phyloP scores from a whole-genome alignment of 805 yeast species.

The Starmera pachycereana region DNA sequence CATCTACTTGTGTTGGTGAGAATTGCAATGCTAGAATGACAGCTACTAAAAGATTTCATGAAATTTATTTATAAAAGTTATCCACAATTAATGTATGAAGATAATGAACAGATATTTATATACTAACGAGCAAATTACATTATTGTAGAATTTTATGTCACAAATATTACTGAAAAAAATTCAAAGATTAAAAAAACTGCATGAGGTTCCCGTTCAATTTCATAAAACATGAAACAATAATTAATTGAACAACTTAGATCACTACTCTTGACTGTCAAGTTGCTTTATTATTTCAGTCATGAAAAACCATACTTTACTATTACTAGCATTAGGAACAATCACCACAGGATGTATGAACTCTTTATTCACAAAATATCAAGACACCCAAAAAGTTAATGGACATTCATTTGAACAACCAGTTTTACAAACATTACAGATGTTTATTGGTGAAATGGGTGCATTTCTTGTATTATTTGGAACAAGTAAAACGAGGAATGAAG shows the following conservation, averaged over 20 bases:
- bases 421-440: slow-evolving; percentile 73
- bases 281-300: too few relatives aligned
- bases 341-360: slow-evolving; percentile 67
- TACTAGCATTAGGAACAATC: slow-evolving; percentile 38
- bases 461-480: slow-evolving; percentile 28
- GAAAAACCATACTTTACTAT: background rate
- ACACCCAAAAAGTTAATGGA: slow-evolving; percentile 57
- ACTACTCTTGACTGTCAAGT: too few relatives aligned
- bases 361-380: slow-evolving; percentile 65
- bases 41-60: slow-evolving; percentile 41
- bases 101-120: too few relatives aligned
- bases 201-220: too few relatives aligned
- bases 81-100: background rate
- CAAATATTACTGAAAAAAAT: too few relatives aligned
- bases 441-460: slow-evolving; percentile 55
- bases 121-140: background rate
- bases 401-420: slow-evolving; percentile 66
- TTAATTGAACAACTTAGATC: too few relatives aligned
- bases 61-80: slow-evolving; percentile 30
- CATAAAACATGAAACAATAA: too few relatives aligned
- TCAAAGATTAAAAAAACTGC: too few relatives aligned
- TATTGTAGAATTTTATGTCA: background rate
- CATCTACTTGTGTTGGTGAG: slow-evolving; percentile 44
- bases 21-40: slow-evolving; percentile 37
- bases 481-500: background rate